Evolutionary conservation across 129 eudicot genomes (phyloP).

Genomic region (Helianthus tuberosus): DNA sequence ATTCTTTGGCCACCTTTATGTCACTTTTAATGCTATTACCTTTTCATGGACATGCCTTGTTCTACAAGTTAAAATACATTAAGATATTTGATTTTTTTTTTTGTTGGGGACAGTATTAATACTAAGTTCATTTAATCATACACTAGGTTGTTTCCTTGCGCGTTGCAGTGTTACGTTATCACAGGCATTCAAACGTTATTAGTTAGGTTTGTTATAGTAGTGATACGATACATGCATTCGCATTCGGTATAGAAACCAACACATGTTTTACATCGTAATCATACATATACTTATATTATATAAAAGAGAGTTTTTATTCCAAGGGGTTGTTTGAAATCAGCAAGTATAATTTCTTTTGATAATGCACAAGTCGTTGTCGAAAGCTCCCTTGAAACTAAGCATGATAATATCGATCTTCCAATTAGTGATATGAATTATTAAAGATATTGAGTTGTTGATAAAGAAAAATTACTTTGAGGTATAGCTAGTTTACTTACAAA

Average conservation of each 20-base stretch:
- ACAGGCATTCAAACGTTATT: too few species aligned
- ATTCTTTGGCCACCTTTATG: neutral
- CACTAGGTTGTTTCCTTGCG: too few species aligned
- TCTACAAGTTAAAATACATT: constrained; percentile 3
- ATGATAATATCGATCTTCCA: neutral
- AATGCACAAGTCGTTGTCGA: neutral
- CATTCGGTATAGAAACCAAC: too few species aligned
- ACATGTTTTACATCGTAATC: too few species aligned
- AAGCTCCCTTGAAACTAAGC: constrained; percentile 5
- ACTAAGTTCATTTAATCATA: neutral
- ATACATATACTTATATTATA: neutral
- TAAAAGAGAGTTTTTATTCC: neutral
- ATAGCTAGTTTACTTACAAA: neutral
- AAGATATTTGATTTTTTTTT: neutral
- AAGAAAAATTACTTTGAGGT: neutral
- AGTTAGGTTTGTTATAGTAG: too few species aligned
- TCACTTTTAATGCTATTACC: neutral
- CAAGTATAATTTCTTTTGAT: neutral
- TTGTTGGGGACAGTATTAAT: neutral
- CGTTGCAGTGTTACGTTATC: too few species aligned
- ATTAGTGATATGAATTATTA: neutral
- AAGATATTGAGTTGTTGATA: neutral
- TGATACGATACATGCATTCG: too few species aligned
- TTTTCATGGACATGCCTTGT: neutral
- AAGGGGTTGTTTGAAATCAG: neutral